phyloP scores from a whole-genome alignment of 331 rosid species.

The Rhamnella rubrinervis region DNA sequence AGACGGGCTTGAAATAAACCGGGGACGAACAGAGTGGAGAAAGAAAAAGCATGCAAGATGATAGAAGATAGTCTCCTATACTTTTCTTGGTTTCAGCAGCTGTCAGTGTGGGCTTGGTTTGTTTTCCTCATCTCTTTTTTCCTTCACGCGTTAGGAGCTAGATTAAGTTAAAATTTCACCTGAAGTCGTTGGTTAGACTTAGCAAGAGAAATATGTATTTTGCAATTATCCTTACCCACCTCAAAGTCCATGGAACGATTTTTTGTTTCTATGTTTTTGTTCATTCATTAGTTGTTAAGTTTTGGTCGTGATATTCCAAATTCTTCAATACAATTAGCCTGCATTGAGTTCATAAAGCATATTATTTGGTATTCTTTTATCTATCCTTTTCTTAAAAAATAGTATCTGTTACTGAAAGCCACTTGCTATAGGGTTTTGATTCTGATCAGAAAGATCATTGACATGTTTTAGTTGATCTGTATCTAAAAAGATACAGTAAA shows the following conservation, averaged over 20 bases:
- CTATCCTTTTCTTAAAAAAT: too few species aligned
- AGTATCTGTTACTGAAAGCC: too few species aligned
- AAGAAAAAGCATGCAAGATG: constrained; percentile 65
- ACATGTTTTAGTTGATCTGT: too few species aligned
- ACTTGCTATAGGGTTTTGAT: too few species aligned
- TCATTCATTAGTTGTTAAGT: neutral
- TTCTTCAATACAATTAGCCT: too few species aligned
- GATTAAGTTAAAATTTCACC: constrained; percentile 12
- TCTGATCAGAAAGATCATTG: too few species aligned
- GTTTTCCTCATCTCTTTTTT: neutral
- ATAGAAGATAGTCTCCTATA: constrained; percentile 24
- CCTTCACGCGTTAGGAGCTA: constrained; percentile 23
- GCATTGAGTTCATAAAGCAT: too few species aligned
- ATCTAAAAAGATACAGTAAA: too few species aligned
- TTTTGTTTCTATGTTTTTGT: neutral
- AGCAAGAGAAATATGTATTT: constrained; percentile 6
- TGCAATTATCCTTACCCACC: neutral
- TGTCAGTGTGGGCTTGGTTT: constrained; percentile 17
- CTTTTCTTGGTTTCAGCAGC: constrained; percentile 11
- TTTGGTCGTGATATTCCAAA: too few species aligned
- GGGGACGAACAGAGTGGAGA: constrained; percentile 92
- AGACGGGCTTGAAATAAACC: constrained; percentile 74
- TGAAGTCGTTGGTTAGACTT: constrained; percentile 22
- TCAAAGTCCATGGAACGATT: neutral
- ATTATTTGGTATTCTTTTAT: too few species aligned